These are phyloP conservation scores for Ceratopteris richardii DNA, from an alignment of 75 land plant species.

Conservation along the genomic window DNA sequence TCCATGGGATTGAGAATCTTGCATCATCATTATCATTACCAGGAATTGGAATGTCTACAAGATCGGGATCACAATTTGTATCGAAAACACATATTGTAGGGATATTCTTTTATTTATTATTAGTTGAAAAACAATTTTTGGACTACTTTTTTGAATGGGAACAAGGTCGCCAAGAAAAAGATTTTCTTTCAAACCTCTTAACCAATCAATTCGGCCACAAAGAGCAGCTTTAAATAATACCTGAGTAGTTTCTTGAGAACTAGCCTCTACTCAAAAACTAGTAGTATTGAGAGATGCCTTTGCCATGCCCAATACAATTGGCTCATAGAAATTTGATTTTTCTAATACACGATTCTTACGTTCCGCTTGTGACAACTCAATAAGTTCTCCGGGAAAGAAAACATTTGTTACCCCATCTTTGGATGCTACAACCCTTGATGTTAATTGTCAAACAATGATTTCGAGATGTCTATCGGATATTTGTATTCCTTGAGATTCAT, in stretches of 20 bases:
- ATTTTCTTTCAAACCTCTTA: constrained; percentile 36
- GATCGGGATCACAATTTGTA: neutral
- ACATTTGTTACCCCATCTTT: constrained; percentile 1
- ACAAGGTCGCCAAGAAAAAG: constrained; percentile 23
- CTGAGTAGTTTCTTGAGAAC: constrained; percentile 28
- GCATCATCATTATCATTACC: neutral
- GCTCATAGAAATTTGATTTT: neutral
- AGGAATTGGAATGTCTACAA: neutral
- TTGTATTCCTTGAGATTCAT: neutral
- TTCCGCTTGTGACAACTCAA: constrained; percentile 4
- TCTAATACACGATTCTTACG: neutral
- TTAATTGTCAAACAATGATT: neutral
- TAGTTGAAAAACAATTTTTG: neutral
- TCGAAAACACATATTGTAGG: neutral
- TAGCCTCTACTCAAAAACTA: constrained; percentile 13
- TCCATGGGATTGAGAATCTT: neutral
- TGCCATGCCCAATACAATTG: constrained; percentile 7
- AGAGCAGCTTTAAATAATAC: constrained; percentile 29
- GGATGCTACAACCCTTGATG: neutral
- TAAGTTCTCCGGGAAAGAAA: neutral
- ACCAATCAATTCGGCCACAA: constrained; percentile 25
- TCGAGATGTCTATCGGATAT: neutral
- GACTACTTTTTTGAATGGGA: constrained; percentile 4
- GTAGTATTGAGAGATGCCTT: constrained; percentile 3
- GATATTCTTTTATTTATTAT: neutral